Base-by-base conservation (phyloP, 1,284 basidiomycete species). In the Porodaedalea pini region DNA sequence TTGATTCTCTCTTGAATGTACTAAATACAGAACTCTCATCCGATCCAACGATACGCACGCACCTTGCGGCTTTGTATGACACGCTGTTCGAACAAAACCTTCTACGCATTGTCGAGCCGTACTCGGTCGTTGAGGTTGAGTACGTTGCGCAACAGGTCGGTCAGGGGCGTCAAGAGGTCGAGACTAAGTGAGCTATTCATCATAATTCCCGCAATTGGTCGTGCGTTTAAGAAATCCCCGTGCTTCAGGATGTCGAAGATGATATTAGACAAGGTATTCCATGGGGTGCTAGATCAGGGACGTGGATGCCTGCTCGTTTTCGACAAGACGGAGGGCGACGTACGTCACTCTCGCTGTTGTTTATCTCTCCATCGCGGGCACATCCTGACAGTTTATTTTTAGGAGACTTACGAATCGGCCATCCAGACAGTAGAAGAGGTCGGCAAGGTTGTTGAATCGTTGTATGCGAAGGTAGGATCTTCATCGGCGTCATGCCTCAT, bases 51-150 rank as follows among this genome's bases (percentile, higher is more conserved):
- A 96, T 98, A 68, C 87, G 93, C 52, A 92, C 92, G 17, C 96
- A 98, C 68, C 85, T 99, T 15, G 85, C 93, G 0, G 87, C 92
- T 7, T 75, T 99, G 31, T 99, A 97, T 72, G 96, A 98, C 70
- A 97, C 94, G 1, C 78, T 98, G 2, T 82, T 98, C 11, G 93
- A 98, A 71, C 95, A 98, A 71, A 98, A 99, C 68, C 76, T 98
- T 19, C 76, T 98, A 40, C 81, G 94, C 25, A 94, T 98, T 61
- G 92, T 98, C 48, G 96, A 98, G 73, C 96, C 95, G 0, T 98
- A 97, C 71, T 92, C 88, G 15, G 81, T 91, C 6, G 90, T 99
- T 17, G 94, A 99, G 73, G 82, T 99, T 29, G 85, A 86, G 43
- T 88, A 94, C 68, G 88, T 99, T 11, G 94, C 95, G 2, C 81